Evolutionary conservation across 2,329 filamentous ascomycete species (phyloP).

Genomic region (Colletotrichum sp.): DNA sequence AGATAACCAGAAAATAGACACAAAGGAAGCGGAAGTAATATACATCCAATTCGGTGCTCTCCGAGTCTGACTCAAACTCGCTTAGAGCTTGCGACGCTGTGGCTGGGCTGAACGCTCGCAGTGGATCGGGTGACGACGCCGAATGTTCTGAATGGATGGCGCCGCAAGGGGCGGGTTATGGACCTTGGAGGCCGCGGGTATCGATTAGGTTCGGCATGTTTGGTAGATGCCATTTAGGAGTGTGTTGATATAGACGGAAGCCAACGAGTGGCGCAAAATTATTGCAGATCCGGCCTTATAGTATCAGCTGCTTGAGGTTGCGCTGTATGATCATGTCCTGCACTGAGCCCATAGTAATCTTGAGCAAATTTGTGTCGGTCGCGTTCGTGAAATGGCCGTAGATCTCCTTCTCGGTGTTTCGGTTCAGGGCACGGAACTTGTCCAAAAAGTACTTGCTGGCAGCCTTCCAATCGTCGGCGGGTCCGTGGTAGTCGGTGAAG

Average conservation of each 20-base stretch:
- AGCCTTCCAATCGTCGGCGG: constrained; percentile 73
- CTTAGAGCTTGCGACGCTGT: background rate
- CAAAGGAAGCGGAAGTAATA: constrained; percentile 8
- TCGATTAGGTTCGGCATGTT: constrained; percentile 15
- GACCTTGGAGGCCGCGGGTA: constrained; percentile 8
- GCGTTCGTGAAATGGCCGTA: constrained; percentile 69
- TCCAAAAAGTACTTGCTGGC: constrained; percentile 83
- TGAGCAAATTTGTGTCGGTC: constrained; percentile 75
- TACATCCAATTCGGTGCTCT: constrained; percentile 7
- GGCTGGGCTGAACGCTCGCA: background rate
- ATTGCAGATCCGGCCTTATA: constrained; percentile 48
- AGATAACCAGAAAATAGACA: constrained; percentile 15
- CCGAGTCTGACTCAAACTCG: background rate
- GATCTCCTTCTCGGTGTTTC: constrained; percentile 68
- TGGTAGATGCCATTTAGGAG: background rate
- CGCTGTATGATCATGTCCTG: constrained; percentile 89
- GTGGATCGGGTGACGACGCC: background rate
- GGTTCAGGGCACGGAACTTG: constrained; percentile 79
- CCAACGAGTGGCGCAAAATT: background rate
- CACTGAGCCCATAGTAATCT: constrained; percentile 85
- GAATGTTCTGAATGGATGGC: background rate
- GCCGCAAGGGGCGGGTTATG: background rate
- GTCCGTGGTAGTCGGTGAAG: constrained; percentile 80
- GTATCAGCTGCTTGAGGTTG: constrained; percentile 79
- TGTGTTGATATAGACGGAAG: background rate